Conservation (phyloP, 768 basidiomycete species). For the Podaxis sp. region DNA sequence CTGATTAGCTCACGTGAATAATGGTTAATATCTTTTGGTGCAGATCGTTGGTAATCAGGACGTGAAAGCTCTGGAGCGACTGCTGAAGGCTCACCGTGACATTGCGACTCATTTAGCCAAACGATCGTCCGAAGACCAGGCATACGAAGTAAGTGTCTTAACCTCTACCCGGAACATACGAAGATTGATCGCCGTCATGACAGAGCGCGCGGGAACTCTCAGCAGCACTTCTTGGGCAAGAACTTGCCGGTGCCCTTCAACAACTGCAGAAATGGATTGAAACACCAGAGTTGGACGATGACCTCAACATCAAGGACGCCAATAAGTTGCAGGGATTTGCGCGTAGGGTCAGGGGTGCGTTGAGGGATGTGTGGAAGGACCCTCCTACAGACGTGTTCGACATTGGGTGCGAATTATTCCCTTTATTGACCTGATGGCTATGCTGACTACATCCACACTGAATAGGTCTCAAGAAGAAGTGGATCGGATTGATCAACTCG, state of each 20-base stretch:
- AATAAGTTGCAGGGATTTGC: constrained; percentile 49
- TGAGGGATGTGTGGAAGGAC: constrained; percentile 76
- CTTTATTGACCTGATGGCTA: neutral
- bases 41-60: constrained; percentile 58
- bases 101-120: constrained; percentile 68
- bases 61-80: constrained; percentile 50
- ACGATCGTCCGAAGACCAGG: constrained; percentile 75
- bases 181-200: constrained; percentile 3
- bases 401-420: constrained; percentile 54
- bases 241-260: constrained; percentile 70
- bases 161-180: neutral
- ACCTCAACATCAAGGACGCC: constrained; percentile 41
- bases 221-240: constrained; percentile 78
- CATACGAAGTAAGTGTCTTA: constrained; percentile 62
- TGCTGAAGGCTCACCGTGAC: constrained; percentile 63
- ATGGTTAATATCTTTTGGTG: neutral
- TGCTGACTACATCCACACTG: neutral
- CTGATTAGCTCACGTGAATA: neutral
- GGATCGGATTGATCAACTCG: constrained; percentile 61
- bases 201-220: constrained; percentile 86
- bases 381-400: constrained; percentile 75
- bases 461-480: constrained; percentile 71
- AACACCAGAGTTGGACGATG: constrained; percentile 44
- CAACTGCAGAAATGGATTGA: constrained; percentile 53
- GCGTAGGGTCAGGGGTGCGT: constrained; percentile 55